Conservation (phyloP, 1,284 basidiomycete species). For the Wolfiporia cocos region DNA sequence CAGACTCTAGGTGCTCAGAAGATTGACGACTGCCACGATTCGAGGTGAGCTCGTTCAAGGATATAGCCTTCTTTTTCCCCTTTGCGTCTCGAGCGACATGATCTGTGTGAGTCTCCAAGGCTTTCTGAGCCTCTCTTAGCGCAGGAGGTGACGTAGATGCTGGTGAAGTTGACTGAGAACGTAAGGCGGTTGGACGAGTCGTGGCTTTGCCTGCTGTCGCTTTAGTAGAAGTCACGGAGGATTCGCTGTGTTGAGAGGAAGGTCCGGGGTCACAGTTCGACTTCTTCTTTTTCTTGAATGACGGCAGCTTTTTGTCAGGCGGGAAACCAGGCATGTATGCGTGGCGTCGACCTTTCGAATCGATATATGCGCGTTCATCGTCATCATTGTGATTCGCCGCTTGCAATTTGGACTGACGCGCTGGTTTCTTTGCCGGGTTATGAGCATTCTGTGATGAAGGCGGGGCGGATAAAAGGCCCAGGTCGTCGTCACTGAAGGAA, state of each 20-base stretch:
- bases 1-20: background rate
- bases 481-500: too few relatives aligned
- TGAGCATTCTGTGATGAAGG: too few relatives aligned
- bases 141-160: background rate
- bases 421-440: too few relatives aligned
- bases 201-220: background rate
- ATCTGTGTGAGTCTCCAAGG: background rate
- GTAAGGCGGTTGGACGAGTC: background rate
- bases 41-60: slow-evolving; percentile 2
- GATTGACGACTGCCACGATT: background rate
- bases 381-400: too few relatives aligned
- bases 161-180: background rate
- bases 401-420: too few relatives aligned
- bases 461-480: too few relatives aligned
- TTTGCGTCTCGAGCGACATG: background rate
- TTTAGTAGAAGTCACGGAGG: background rate
- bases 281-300: slow-evolving; percentile 7
- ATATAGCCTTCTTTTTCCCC: background rate
- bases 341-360: background rate
- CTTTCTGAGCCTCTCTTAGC: background rate
- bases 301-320: background rate
- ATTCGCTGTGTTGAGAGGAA: slow-evolving; percentile 1
- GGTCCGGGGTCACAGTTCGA: background rate
- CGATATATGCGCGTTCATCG: too few relatives aligned
- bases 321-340: background rate